Evolutionary conservation across 1,284 basidiomycete genomes (phyloP).

Genomic region (Rhizoctonia solani): DNA sequence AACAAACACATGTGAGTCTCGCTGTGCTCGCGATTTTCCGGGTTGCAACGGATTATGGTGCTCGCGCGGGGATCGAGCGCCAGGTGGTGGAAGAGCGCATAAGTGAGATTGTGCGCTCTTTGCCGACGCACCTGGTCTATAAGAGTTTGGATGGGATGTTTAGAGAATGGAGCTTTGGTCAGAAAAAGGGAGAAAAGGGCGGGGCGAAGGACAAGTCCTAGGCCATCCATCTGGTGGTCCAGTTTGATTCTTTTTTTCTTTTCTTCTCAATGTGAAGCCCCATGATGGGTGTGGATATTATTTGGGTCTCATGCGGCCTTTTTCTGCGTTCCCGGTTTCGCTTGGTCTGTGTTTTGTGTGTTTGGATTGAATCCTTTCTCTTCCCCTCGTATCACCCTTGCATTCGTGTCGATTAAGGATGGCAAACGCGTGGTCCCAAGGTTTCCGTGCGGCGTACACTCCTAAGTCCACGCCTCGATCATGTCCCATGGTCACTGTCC

Average conservation of each 20-base stretch:
- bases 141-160: slow-evolving; percentile 91
- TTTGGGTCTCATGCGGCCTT: neutral
- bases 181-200: slow-evolving; percentile 34
- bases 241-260: neutral
- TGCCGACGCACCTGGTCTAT: slow-evolving; percentile 83
- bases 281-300: neutral
- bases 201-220: neutral
- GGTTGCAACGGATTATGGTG: slow-evolving; percentile 79
- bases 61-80: slow-evolving; percentile 66
- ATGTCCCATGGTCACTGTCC: too few species aligned
- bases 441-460: too few species aligned
- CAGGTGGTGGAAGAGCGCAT: slow-evolving; percentile 75
- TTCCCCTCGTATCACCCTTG: neutral
- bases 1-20: slow-evolving; percentile 91
- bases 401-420: neutral
- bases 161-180: slow-evolving; percentile 70
- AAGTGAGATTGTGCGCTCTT: slow-evolving; percentile 83
- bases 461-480: too few species aligned
- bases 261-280: neutral
- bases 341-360: neutral
- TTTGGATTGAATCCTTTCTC: neutral
- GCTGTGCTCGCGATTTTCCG: slow-evolving; percentile 90
- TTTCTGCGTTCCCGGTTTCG: neutral
- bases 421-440: too few species aligned
- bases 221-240: neutral